Conservation (phyloP, 2,329 filamentous ascomycete genomes). For the Ceratocystis huliohia region DNA sequence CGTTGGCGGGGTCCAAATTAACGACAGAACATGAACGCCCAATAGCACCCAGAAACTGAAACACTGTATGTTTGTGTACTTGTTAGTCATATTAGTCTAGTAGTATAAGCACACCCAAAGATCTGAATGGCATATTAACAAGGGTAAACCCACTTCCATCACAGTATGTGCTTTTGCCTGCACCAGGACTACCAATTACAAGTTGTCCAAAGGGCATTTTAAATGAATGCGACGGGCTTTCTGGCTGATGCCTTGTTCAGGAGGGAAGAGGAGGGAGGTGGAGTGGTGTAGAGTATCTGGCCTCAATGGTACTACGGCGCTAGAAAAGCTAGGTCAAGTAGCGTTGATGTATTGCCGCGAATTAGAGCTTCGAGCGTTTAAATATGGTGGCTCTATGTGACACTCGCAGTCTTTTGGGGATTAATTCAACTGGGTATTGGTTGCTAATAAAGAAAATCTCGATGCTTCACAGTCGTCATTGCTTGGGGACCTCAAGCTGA, state of each 20-base stretch:
- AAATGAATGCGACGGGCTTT: background rate
- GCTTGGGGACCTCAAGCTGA: background rate
- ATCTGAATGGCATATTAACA: background rate
- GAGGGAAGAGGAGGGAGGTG: background rate
- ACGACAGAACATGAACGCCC: slow-evolving; percentile 88
- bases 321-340: background rate
- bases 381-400: no score
- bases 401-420: no score
- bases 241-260: no score
- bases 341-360: no score
- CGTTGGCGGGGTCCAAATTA: slow-evolving; percentile 95
- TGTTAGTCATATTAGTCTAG: background rate
- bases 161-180: slow-evolving; percentile 95
- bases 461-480: background rate
- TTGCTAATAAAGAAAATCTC: background rate
- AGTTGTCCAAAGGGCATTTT: slow-evolving; percentile 59
- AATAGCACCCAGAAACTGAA: slow-evolving; percentile 94
- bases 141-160: slow-evolving; percentile 58
- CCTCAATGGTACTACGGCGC: background rate
- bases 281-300: background rate
- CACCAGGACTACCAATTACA: slow-evolving; percentile 83
- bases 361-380: no score
- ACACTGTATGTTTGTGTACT: slow-evolving; percentile 42
- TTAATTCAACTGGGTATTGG: background rate
- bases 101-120: background rate